Percentiles rank a stretch among this genome's conserved stretches.
Conservation (phyloP, 2,329 filamentous ascomycete genomes). For the Myriosclerotinia curreyana region DNA sequence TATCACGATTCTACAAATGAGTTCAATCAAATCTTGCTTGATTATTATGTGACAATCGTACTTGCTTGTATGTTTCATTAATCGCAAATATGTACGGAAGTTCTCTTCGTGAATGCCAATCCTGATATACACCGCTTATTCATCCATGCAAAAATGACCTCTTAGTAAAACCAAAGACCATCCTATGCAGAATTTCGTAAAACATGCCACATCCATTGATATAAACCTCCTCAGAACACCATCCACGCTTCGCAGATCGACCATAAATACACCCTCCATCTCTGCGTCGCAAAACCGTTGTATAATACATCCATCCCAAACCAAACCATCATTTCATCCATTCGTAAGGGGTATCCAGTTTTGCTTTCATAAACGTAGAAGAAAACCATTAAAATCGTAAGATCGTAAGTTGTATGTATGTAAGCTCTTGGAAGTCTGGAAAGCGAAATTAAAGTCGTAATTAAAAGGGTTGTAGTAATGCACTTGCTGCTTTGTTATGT, state of each 20-base stretch:
- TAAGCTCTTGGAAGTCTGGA: background rate
- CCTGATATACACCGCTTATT: background rate
- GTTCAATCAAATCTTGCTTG: background rate
- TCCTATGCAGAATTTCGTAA: background rate
- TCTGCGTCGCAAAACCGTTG: background rate
- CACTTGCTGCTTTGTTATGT: conserved; percentile 7
- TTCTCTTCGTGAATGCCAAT: background rate
- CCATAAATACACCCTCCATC: background rate
- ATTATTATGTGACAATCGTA: background rate
- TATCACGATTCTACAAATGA: conserved; percentile 30
- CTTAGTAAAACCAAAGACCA: background rate
- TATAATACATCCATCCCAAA: background rate
- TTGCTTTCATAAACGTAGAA: conserved; percentile 5
- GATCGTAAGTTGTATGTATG: background rate
- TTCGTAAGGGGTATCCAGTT: conserved; percentile 8
- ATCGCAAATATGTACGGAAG: background rate
- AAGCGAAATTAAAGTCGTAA: background rate
- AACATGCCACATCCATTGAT: background rate
- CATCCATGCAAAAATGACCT: background rate
- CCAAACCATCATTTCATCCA: conserved; percentile 12
- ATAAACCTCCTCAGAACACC: background rate
- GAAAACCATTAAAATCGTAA: conserved; percentile 9
- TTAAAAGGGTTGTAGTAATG: background rate
- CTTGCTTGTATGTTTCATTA: background rate
- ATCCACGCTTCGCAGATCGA: background rate